Evolutionary conservation across 768 basidiomycete genomes (phyloP), one percentile per base, ranked within the genome.

Genomic region (Clavulina sp.): DNA sequence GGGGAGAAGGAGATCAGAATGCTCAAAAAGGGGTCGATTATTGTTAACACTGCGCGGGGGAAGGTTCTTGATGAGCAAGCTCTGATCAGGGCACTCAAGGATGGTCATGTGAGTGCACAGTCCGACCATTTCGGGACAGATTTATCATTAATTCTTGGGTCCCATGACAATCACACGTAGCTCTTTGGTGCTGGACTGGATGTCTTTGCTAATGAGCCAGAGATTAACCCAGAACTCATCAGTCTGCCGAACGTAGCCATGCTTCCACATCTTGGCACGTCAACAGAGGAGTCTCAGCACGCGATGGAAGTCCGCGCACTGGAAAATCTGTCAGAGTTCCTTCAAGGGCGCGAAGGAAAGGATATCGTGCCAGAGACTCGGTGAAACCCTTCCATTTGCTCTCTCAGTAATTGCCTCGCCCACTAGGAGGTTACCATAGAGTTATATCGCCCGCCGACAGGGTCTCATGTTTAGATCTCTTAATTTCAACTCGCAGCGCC

Each of bases 211-310:
- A 72, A 89, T 65, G 86, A 89, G 60, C 88, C 89, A 1, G 63
- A 73, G 43, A 77, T 88, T 38, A 81, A 88, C 59, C 80, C 84
- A 3, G 75, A 80, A 28, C 67, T 93, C 31, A 70, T 91, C 51
- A 73, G 75, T n/a, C 84, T 86, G 64, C 78, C 81, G 5, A 78
- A 88, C 56, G 80, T 87, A 56, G 81, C 81, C 29, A 70, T 96
- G 5, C 72, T 96, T 19, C 92, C 91, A 0, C 92, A 93, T 63
- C 80, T 93, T 79, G 92, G 91, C 4, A 89, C 87, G 0, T 80
- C 85, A 63, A 89, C 76, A 50, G 75, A 77, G 56, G 88, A 91
- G 59, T 73, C 81, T 4, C 82, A 85, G 62, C 72, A 71, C 53
- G 73, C 73, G 62, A 89, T 89, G 86, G 87, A 89, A 66, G 70